Evolutionary conservation across 495 filamentous ascomycete genomes (phyloP).

Genomic region (Lophium mytilinum): DNA sequence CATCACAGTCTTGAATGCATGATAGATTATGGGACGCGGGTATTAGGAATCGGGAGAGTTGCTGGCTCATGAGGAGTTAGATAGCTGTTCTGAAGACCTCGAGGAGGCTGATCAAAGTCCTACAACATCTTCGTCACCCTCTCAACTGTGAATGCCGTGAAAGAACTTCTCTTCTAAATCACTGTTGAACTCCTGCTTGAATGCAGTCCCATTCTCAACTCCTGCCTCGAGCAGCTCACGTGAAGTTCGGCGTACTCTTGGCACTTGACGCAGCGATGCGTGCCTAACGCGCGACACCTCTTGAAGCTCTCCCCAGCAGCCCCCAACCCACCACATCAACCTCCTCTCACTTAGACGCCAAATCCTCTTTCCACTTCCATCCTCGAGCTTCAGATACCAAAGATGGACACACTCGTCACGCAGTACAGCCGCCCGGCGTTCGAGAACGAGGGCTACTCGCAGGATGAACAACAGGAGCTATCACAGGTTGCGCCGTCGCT

Average conservation of each 20-base stretch:
- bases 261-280: background rate
- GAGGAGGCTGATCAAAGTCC: too few species aligned
- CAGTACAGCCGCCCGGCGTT: constrained; percentile 72
- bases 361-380: background rate
- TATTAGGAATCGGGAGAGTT: too few species aligned
- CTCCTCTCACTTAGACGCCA: background rate
- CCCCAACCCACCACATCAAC: background rate
- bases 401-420: constrained; percentile 88
- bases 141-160: too few species aligned
- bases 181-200: too few species aligned
- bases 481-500: constrained; percentile 57
- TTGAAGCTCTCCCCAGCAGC: background rate
- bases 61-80: too few species aligned
- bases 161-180: too few species aligned
- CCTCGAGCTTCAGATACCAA: background rate
- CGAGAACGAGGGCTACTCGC: constrained; percentile 60
- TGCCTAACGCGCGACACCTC: background rate
- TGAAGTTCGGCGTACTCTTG: background rate
- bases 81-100: too few species aligned
- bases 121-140: too few species aligned
- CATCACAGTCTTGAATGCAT: too few species aligned
- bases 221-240: background rate
- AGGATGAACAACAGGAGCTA: constrained; percentile 71
- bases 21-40: too few species aligned
- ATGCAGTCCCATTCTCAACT: too few species aligned